Evolutionary conservation across 805 yeast genomes (phyloP).

Genomic region (Wickerhamomyces canadensis): DNA sequence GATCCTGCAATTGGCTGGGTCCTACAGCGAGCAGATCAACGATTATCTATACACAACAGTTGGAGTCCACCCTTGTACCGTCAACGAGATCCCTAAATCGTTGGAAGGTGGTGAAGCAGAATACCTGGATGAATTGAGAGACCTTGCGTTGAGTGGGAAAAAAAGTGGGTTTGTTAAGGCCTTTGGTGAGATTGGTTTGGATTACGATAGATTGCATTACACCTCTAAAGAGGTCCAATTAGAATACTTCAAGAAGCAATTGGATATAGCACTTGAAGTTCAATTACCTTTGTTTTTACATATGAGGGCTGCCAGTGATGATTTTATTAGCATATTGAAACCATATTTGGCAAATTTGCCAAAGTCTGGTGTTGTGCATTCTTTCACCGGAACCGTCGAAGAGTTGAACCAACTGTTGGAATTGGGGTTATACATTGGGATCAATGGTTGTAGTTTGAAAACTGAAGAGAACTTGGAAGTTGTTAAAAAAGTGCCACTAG

Average conservation of each 20-base stretch:
- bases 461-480: constrained; percentile 68
- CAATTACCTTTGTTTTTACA: constrained; percentile 81
- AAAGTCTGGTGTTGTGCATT: constrained; percentile 78
- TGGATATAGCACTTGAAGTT: constrained; percentile 55
- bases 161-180: constrained; percentile 58
- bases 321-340: constrained; percentile 57
- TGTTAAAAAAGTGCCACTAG: constrained; percentile 61
- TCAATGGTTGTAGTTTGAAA: constrained; percentile 91
- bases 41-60: constrained; percentile 56
- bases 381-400: constrained; percentile 77
- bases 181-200: constrained; percentile 94
- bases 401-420: constrained; percentile 57
- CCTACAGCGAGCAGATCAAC: constrained; percentile 22
- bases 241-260: constrained; percentile 64
- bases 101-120: constrained; percentile 23
- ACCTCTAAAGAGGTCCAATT: constrained; percentile 65
- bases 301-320: constrained; percentile 81
- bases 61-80: constrained; percentile 95
- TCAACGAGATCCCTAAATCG: constrained; percentile 40
- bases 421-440: constrained; percentile 65
- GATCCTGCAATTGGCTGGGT: constrained; percentile 52
- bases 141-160: constrained; percentile 43
- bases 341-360: constrained; percentile 41
- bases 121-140: constrained; percentile 44
- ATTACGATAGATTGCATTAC: constrained; percentile 82